A percentile compares a stretch with the other conserved stretches of the same genome.
phyloP scores from a whole-genome alignment of 768 basidiomycete genomes.

The Xerocomellus amylosporus region DNA sequence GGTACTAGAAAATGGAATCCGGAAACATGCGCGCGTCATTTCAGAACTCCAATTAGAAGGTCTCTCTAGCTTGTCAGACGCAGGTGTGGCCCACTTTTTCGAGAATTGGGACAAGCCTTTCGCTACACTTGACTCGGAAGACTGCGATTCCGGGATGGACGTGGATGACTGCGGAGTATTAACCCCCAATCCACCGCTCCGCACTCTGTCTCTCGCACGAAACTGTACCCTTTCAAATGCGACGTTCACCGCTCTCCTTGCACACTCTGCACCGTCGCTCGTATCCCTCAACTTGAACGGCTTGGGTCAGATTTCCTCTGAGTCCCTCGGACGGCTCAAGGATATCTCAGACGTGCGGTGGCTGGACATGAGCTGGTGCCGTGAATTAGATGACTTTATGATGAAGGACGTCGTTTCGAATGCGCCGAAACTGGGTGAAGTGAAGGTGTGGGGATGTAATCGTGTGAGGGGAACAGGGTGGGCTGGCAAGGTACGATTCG shows the following conservation, averaged over 20 bases:
- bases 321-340: conserved; percentile 41
- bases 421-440: conserved; percentile 39
- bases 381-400: conserved; percentile 78
- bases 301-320: conserved; percentile 60
- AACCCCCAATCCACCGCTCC: conserved; percentile 45
- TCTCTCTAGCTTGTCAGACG: conserved; percentile 63
- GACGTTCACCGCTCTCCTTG: conserved; percentile 61
- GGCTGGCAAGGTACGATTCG: conserved; percentile 38
- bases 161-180: conserved; percentile 12
- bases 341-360: conserved; percentile 43
- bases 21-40: conserved; percentile 45
- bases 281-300: conserved; percentile 71
- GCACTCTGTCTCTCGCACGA: conserved; percentile 57
- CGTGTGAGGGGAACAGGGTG: conserved; percentile 46
- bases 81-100: conserved; percentile 71
- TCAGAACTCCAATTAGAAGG: conserved; percentile 52
- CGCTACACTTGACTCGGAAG: conserved; percentile 6
- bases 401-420: conserved; percentile 63
- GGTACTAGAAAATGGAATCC: conserved; percentile 61
- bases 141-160: conserved; percentile 18
- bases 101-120: conserved; percentile 41
- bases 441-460: conserved; percentile 59
- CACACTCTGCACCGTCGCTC: conserved; percentile 62
- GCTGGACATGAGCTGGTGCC: conserved; percentile 84
- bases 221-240: conserved; percentile 50